Evolutionary conservation across 2,329 filamentous ascomycete species (phyloP), one percentile per base, ranked within the genome.

Genomic region (Helminthosporium solani): DNA sequence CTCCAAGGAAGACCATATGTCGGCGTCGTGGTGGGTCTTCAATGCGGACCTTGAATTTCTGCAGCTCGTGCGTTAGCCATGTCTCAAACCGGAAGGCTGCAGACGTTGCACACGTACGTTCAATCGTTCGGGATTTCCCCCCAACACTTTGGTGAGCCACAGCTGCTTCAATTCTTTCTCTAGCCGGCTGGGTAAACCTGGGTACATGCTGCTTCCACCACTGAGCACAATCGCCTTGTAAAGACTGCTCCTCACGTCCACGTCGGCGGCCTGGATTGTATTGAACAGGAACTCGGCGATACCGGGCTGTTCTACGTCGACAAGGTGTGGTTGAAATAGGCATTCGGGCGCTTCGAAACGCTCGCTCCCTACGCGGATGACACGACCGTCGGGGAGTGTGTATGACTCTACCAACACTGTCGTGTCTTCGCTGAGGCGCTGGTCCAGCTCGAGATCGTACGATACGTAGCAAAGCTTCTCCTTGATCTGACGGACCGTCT

Each of bases 381-480:
- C 90, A 52, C 94, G 89, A 43, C 94, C 94, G 67, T 99, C 94
- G 25, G 94, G 94, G 8, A 99, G 80, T 1, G 94, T 99, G 77
- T 99, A 99, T 68, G 89, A 95, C 74, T 99, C 94, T 9, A 99
- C 94, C 44, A 99, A 78, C 7, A 96, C 90, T 1, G 94, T 99
- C 14, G 94, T 99, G 64, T 99, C 94, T 75, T 99, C 94, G 66
- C 89, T 95, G 54, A 99, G 83, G 60, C 88, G 85, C 76, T 97
- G 91, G 78, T 99, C 94, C 44, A 99, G 80, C 73, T 95, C 90
- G 46, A 99, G 82, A 71, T 99, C 94, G 78, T 97, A 99, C 11
- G 91, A 96, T 46, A 99, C 92, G 71, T 99, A 99, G 80, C 94
- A 97, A 41, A 99, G 87, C 80, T 99, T 99, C 80, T 99, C 94